Conservation (phyloP, 2,329 filamentous ascomycete species). For the Aureobasidium leucospermi region DNA sequence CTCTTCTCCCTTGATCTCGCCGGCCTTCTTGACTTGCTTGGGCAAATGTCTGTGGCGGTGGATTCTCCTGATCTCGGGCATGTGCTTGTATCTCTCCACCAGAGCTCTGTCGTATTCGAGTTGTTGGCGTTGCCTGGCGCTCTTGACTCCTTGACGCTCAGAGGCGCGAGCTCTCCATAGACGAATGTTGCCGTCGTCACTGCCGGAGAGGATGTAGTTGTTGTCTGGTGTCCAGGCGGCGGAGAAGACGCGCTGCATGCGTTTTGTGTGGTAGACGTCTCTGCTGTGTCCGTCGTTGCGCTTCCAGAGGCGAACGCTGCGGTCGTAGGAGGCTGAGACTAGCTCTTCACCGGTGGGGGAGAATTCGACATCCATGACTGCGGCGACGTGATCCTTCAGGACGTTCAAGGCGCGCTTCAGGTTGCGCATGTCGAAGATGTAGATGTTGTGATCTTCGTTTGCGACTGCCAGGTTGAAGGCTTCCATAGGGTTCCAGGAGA, state of each 20-base stretch:
- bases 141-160: slow-evolving; percentile 75
- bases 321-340: slow-evolving; percentile 81
- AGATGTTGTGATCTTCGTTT: slow-evolving; percentile 89
- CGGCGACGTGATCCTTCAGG: slow-evolving; percentile 79
- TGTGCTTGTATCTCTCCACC: slow-evolving; percentile 77
- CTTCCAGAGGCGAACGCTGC: slow-evolving; percentile 80
- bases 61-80: slow-evolving; percentile 92
- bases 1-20: slow-evolving; percentile 88
- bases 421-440: slow-evolving; percentile 91
- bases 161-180: slow-evolving; percentile 88
- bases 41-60: slow-evolving; percentile 85
- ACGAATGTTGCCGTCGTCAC: slow-evolving; percentile 85
- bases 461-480: slow-evolving; percentile 91
- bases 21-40: slow-evolving; percentile 90
- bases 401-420: slow-evolving; percentile 83
- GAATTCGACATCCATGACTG: slow-evolving; percentile 95
- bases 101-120: slow-evolving; percentile 88
- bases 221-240: slow-evolving; percentile 80
- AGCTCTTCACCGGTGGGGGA: slow-evolving; percentile 91
- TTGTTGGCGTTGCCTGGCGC: slow-evolving; percentile 73
- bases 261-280: slow-evolving; percentile 94
- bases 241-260: slow-evolving; percentile 92
- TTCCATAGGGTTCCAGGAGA: slow-evolving; percentile 95
- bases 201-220: slow-evolving; percentile 82
- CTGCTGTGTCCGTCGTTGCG: slow-evolving; percentile 73